Conservation (phyloP, 1,284 basidiomycete genomes). For the Volvariella surrecta region DNA sequence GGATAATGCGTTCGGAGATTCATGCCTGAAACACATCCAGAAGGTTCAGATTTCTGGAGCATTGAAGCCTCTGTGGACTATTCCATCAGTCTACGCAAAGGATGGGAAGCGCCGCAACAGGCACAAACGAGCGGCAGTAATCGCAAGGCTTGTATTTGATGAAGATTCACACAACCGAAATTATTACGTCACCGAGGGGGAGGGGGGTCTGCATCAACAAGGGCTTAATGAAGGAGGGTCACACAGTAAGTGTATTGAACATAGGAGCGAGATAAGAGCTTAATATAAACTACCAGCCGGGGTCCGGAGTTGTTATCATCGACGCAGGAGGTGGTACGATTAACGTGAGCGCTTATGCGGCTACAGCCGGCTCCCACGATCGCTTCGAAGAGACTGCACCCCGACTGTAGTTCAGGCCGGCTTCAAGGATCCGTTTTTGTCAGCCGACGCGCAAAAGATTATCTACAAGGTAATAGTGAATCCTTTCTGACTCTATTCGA, state of each 20-base stretch:
- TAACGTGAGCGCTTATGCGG: constrained; percentile 34
- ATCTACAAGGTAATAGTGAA: constrained; percentile 21
- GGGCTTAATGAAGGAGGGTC: constrained; percentile 13
- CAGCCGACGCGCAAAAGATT: constrained; percentile 21
- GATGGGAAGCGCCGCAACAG: constrained; percentile 27
- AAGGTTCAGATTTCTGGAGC: constrained; percentile 25
- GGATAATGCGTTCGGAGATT: constrained; percentile 31
- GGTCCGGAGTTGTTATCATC: constrained; percentile 31
- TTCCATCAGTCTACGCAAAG: constrained; percentile 25
- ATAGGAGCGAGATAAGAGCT: background rate
- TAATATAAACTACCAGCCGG: constrained; percentile 9
- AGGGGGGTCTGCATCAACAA: constrained; percentile 29
- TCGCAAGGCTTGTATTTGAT: constrained; percentile 25
- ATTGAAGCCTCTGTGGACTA: constrained; percentile 19
- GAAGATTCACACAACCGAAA: constrained; percentile 22
- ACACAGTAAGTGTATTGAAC: constrained; percentile 10
- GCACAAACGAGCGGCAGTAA: constrained; percentile 24
- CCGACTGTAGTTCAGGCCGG: constrained; percentile 12
- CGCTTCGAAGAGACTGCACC: constrained; percentile 13
- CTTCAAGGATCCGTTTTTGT: constrained; percentile 22
- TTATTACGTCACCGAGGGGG: constrained; percentile 34
- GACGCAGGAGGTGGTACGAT: constrained; percentile 44
- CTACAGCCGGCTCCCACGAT: constrained; percentile 6
- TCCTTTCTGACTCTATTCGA: background rate
- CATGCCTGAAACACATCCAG: constrained; percentile 37